Evolutionary conservation across 768 basidiomycete species (phyloP).

Genomic region (Boletus huronensis): DNA sequence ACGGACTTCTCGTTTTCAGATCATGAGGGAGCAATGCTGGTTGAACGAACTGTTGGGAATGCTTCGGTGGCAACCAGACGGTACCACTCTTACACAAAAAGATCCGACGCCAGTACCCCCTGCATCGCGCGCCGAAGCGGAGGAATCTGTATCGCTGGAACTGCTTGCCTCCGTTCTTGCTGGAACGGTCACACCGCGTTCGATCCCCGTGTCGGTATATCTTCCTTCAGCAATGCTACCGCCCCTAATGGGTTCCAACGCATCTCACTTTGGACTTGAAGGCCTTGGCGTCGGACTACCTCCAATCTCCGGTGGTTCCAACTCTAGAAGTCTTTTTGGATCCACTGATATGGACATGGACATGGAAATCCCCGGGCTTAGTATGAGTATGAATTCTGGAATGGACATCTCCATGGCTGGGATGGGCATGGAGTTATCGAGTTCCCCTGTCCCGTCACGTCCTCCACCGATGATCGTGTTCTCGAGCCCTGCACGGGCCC

Average conservation of each 20-base stretch:
- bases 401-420: slow-evolving; percentile 32
- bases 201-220: slow-evolving; percentile 70
- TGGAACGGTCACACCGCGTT: slow-evolving; percentile 39
- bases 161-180: slow-evolving; percentile 63
- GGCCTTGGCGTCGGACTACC: slow-evolving; percentile 26
- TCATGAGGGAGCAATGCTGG: slow-evolving; percentile 84
- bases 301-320: slow-evolving; percentile 22
- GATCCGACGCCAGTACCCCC: not conserved
- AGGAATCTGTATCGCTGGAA: slow-evolving; percentile 42
- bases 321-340: slow-evolving; percentile 29
- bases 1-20: not conserved
- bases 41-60: slow-evolving; percentile 65
- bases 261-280: slow-evolving; percentile 28
- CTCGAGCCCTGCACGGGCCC: slow-evolving; percentile 61
- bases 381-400: slow-evolving; percentile 32
- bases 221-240: slow-evolving; percentile 42
- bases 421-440: slow-evolving; percentile 30
- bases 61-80: slow-evolving; percentile 61
- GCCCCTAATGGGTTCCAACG: slow-evolving; percentile 15
- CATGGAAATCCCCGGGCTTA: slow-evolving; percentile 35
- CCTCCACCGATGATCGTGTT: slow-evolving; percentile 57
- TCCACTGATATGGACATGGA: slow-evolving; percentile 33
- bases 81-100: not conserved
- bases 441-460: slow-evolving; percentile 33
- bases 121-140: slow-evolving; percentile 26